phyloP scores from a whole-genome alignment of 192 early-diverging fungal genomes.

The Rhizophagus clarus region DNA sequence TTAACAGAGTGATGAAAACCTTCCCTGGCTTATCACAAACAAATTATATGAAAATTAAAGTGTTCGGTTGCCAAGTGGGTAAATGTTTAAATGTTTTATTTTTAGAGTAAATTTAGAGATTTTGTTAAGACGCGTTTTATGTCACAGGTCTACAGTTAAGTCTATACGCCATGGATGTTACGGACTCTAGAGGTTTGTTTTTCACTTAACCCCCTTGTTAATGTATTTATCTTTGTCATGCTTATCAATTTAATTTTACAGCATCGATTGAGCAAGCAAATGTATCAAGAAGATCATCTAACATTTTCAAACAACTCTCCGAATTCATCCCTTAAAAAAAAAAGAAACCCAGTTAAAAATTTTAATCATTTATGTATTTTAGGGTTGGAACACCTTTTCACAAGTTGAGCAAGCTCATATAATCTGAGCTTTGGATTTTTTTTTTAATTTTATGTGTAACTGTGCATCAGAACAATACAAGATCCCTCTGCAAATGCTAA shows the following conservation, averaged over 20 bases:
- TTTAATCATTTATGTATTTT: too few relatives aligned
- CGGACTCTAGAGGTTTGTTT: slow-evolving; percentile 23
- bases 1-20: slow-evolving; percentile 27
- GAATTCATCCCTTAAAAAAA: not conserved
- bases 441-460: too few relatives aligned
- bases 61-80: slow-evolving; percentile 29
- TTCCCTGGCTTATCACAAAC: not conserved
- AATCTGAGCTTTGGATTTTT: too few relatives aligned
- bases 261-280: slow-evolving; percentile 11
- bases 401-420: too few relatives aligned
- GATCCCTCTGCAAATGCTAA: too few relatives aligned
- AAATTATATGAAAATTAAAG: slow-evolving; percentile 24
- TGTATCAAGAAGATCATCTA: slow-evolving; percentile 25
- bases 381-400: too few relatives aligned
- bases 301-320: slow-evolving; percentile 28
- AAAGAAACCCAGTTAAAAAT: not conserved
- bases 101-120: slow-evolving; percentile 17
- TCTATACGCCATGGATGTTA: slow-evolving; percentile 33
- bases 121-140: not conserved
- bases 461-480: too few relatives aligned
- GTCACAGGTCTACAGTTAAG: slow-evolving; percentile 20
- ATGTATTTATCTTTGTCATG: slow-evolving; percentile 14
- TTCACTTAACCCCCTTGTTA: not conserved
- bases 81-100: slow-evolving; percentile 17
- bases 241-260: slow-evolving; percentile 21